Evolutionary conservation across 768 basidiomycete species (phyloP).

Genomic region (Lenzites betulinus): DNA sequence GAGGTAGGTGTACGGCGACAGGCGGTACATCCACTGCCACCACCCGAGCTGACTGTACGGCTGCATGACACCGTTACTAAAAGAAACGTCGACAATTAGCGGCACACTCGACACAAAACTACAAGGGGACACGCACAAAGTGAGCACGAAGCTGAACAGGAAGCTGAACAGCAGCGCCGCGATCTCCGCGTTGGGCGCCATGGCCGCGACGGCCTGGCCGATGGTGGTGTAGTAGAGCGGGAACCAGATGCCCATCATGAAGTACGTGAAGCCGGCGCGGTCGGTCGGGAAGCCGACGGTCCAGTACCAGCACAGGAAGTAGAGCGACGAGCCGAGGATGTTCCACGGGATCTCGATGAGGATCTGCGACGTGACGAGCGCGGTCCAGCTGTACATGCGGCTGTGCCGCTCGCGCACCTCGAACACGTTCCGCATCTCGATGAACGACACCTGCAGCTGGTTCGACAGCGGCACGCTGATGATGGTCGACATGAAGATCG

Average conservation of each 20-base stretch:
- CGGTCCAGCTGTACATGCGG: conserved; percentile 45
- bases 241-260: conserved; percentile 40
- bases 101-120: no score
- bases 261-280: conserved; percentile 44
- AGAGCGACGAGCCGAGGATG: conserved; percentile 40
- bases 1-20: conserved; percentile 40
- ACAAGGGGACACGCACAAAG: conserved; percentile 39
- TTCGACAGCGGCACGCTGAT: conserved; percentile 40
- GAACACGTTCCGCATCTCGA: conserved; percentile 40
- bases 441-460: conserved; percentile 45
- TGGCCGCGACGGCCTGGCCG: conserved; percentile 42
- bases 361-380: conserved; percentile 38
- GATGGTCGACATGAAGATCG: conserved; percentile 39
- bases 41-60: conserved; percentile 44
- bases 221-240: conserved; percentile 49
- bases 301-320: conserved; percentile 54
- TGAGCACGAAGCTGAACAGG: conserved; percentile 43
- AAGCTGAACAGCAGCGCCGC: conserved; percentile 42
- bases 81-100: not conserved
- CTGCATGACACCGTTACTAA: conserved; percentile 51
- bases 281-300: conserved; percentile 41
- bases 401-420: conserved; percentile 45
- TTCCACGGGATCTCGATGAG: conserved; percentile 48
- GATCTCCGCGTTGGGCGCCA: conserved; percentile 43
- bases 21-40: conserved; percentile 47